Base-by-base conservation (phyloP, 2,329 filamentous ascomycete species). In the Setomelanomma holmii region DNA sequence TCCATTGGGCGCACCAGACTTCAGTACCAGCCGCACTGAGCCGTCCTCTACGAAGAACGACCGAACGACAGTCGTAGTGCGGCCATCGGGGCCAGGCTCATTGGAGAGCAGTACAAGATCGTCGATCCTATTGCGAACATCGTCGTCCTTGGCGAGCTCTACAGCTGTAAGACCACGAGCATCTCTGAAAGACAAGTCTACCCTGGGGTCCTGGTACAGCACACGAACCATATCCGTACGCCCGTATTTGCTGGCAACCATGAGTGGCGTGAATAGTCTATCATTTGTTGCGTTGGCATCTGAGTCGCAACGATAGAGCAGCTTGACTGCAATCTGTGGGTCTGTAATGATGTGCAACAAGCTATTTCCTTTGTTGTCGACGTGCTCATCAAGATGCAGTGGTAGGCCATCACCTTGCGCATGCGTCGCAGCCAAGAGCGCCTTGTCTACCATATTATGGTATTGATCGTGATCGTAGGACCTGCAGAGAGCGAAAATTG, bases 231-330 rank as follows among this genome's bases (percentile, higher is more conserved):
- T 91, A 65, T 98, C 95, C 47, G 96, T 89, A 56, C 95, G 86
- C 27, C 95, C 95, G 69, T 98, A 99, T 74, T 99, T 99, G 82
- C 93, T 98, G 6, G 93, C 93, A 56, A 99, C 89, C 95, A 99
- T 99, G 50, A 99, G 80, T 1, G 95, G 88, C 0, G 96, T 99
- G 69, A 99, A 98, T 41, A 86, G 89, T 77, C 91, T 96, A 64
- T 98, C 93, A 68, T 99, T 99, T 7, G 88, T 89, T 7, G 93
- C 93, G 75, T 99, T 99, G 49, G 93, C 90, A 69, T 99, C 92
- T n/a, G 92, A 89, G 63, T 99, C 95, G 75, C 93, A 96, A 53
- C 88, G 84, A 49, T 89, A 84, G 30, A 99, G 79, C 35, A 98
- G 89, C 53, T 85, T 84, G 47, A 87, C 71, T 1, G 91, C 90